Evolutionary conservation across 257 asterid genomes (phyloP).

Genomic region (Primulina eburnea): DNA sequence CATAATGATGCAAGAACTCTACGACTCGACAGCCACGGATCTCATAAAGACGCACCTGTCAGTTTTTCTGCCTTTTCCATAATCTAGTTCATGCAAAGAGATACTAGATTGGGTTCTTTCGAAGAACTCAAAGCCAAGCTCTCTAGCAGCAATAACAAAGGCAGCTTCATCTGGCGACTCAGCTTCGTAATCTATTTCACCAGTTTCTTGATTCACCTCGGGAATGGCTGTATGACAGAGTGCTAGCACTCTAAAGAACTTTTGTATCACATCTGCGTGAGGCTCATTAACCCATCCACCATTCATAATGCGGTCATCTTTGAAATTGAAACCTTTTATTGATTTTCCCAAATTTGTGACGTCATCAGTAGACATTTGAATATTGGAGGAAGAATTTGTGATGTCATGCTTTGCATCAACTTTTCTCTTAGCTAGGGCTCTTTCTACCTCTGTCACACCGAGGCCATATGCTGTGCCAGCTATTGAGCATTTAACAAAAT

Average conservation of each 20-base stretch:
- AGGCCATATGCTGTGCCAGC: slow-evolving; percentile 87
- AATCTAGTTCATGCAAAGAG: slow-evolving; percentile 73
- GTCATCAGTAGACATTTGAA: slow-evolving; percentile 25
- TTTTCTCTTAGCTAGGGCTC: slow-evolving; percentile 63
- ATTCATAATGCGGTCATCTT: slow-evolving; percentile 79
- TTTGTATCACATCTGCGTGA: slow-evolving; percentile 56
- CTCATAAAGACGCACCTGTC: slow-evolving; percentile 50
- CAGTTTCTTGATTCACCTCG: slow-evolving; percentile 56
- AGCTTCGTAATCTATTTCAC: slow-evolving; percentile 80
- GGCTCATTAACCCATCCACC: slow-evolving; percentile 81
- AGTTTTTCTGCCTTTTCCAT: slow-evolving; percentile 43
- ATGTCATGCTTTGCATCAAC: slow-evolving; percentile 36
- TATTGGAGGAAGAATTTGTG: slow-evolving; percentile 28
- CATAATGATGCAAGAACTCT: background rate
- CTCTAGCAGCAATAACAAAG: slow-evolving; percentile 90
- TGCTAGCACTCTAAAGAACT: slow-evolving; percentile 77
- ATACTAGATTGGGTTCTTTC: slow-evolving; percentile 81
- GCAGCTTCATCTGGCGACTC: slow-evolving; percentile 99
- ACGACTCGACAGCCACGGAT: background rate
- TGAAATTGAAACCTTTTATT: slow-evolving; percentile 78
- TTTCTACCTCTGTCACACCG: slow-evolving; percentile 92
- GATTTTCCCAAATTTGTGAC: slow-evolving; percentile 31
- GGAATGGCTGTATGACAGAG: slow-evolving; percentile 96
- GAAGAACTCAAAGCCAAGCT: slow-evolving; percentile 82
- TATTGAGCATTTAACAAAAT: slow-evolving; percentile 84